phyloP scores from a whole-genome alignment of 2,329 filamentous ascomycete species.

The Fusarium bactridioides region DNA sequence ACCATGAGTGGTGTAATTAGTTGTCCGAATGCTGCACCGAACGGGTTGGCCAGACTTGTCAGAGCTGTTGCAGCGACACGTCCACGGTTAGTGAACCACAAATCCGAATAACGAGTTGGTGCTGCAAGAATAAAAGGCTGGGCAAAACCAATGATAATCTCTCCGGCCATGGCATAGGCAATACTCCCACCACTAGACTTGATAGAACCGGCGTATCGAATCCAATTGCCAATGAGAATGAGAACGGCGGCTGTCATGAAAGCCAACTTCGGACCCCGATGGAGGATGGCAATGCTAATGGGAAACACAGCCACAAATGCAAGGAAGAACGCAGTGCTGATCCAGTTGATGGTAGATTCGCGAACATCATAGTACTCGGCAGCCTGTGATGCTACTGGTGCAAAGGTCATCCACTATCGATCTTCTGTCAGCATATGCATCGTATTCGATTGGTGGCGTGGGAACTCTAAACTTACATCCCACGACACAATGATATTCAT shows the following conservation, averaged over 20 bases:
- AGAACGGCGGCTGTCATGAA: slow-evolving; percentile 78
- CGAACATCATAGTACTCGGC: slow-evolving; percentile 78
- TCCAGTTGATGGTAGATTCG: slow-evolving; percentile 87
- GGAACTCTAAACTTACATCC: slow-evolving; percentile 73
- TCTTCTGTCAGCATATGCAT: slow-evolving; percentile 13
- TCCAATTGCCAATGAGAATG: slow-evolving; percentile 86
- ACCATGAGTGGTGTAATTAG: slow-evolving; percentile 84
- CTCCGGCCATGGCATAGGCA: slow-evolving; percentile 85
- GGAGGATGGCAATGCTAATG: slow-evolving; percentile 77
- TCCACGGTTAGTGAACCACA: slow-evolving; percentile 90
- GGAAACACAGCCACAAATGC: slow-evolving; percentile 80
- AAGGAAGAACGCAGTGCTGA: slow-evolving; percentile 87
- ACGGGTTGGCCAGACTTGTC: slow-evolving; percentile 84
- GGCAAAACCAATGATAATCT: slow-evolving; percentile 86
- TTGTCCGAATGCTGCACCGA: slow-evolving; percentile 89
- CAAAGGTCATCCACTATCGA: slow-evolving; percentile 84
- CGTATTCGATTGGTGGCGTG: neutral
- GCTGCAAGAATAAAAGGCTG: slow-evolving; percentile 93
- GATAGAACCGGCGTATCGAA: slow-evolving; percentile 78
- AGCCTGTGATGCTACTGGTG: slow-evolving; percentile 78
- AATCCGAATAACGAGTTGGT: slow-evolving; percentile 88
- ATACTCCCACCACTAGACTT: slow-evolving; percentile 67
- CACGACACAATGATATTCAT: slow-evolving; percentile 94
- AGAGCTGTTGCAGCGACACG: slow-evolving; percentile 88
- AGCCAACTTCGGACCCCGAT: slow-evolving; percentile 79